A percentile compares a stretch with the other conserved stretches of the same genome.
These are phyloP conservation scores for Xylaria flabelliformis DNA, from an alignment of 495 filamentous ascomycete species.

Conservation along the genomic window DNA sequence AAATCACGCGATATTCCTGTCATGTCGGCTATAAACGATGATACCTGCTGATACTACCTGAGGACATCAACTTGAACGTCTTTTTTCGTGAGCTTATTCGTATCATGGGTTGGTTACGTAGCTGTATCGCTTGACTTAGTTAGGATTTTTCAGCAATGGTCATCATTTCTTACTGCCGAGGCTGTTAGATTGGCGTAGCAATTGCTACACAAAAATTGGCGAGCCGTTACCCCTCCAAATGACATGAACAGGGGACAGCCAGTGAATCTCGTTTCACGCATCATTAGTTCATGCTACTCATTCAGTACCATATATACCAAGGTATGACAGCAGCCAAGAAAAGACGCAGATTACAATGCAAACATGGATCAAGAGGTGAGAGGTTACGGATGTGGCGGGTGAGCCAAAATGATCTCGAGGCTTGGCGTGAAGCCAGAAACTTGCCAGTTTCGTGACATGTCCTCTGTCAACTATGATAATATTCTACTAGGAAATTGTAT, in stretches of 20 bases:
- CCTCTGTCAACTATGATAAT: neutral
- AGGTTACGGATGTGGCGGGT: neutral
- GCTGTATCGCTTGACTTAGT: conserved; percentile 4
- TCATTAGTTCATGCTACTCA: conserved; percentile 7
- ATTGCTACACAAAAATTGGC: conserved; percentile 23
- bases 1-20: conserved; percentile 2
- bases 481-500: neutral
- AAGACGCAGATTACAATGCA: neutral
- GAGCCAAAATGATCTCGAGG: conserved; percentile 3
- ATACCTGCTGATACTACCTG: conserved; percentile 11
- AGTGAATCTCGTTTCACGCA: conserved; percentile 12
- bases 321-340: conserved; percentile 11
- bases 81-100: neutral
- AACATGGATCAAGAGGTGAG: neutral
- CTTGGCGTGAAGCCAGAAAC: conserved; percentile 19
- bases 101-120: conserved; percentile 1
- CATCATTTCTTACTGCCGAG: neutral
- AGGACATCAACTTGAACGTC: neutral
- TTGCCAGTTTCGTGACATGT: conserved; percentile 15
- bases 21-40: conserved; percentile 20
- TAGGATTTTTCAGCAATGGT: neutral
- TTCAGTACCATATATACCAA: neutral
- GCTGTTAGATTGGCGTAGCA: conserved; percentile 5
- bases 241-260: neutral
- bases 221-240: neutral